Evolutionary conservation across 495 filamentous ascomycete genomes (phyloP).

Genomic region (Aspergillus homomorphus): DNA sequence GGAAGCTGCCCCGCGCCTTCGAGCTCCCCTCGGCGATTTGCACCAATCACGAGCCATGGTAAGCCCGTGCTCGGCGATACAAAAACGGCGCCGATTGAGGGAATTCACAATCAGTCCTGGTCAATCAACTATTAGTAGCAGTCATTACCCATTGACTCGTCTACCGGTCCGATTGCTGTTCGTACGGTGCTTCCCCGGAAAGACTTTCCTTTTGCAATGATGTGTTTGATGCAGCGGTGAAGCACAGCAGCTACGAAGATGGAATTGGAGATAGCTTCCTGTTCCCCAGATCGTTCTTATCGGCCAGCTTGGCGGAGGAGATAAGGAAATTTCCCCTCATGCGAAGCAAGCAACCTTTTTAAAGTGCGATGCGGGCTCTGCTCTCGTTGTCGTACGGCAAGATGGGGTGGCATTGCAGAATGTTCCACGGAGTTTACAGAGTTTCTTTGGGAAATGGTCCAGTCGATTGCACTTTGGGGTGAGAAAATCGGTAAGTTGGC

Average conservation of each 20-base stretch:
- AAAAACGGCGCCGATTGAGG: neutral
- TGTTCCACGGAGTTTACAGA: no score
- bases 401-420: no score
- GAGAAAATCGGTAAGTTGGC: no score
- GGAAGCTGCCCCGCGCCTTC: conserved; percentile 5
- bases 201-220: neutral
- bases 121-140: conserved; percentile 14
- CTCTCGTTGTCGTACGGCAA: no score
- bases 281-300: neutral
- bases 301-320: neutral
- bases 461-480: no score
- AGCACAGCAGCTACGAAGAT: neutral
- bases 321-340: neutral
- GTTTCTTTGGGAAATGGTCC: no score
- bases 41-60: conserved; percentile 14
- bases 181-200: neutral
- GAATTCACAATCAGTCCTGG: neutral
- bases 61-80: conserved; percentile 10
- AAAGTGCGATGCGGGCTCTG: neutral
- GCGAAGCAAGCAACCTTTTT: neutral
- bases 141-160: neutral
- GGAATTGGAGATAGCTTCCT: neutral
- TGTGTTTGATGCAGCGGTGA: neutral
- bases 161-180: neutral
- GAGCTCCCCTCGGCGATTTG: conserved; percentile 18